Conservation (phyloP, 768 basidiomycete genomes). For the Pleurotus cornucopiae region DNA sequence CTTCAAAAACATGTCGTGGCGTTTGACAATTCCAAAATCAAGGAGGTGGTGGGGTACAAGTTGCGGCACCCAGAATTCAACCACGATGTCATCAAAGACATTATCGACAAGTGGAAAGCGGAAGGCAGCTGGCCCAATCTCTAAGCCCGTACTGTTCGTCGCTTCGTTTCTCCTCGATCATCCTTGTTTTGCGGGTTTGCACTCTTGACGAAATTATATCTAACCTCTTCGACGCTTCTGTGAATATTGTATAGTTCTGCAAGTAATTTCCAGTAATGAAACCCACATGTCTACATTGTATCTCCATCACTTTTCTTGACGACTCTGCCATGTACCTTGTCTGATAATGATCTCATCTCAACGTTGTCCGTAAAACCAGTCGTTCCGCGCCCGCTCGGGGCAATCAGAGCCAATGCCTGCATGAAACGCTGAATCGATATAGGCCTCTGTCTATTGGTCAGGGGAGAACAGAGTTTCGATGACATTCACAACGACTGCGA, state of each 20-base stretch:
- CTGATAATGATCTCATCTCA: not conserved
- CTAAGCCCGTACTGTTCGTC: not conserved
- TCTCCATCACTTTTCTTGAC: not conserved
- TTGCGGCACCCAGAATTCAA: slow-evolving; percentile 60
- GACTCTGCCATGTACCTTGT: not conserved
- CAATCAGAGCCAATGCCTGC: not conserved
- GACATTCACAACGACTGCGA: slow-evolving; percentile 5
- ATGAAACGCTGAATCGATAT: not conserved
- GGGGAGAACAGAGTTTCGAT: not conserved
- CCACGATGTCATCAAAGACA: slow-evolving; percentile 58
- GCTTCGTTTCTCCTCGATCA: not conserved
- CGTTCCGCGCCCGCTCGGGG: not conserved
- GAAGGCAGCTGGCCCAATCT: slow-evolving; percentile 59
- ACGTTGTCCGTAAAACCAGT: not conserved
- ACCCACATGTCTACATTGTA: not conserved
- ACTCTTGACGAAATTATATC: not conserved
- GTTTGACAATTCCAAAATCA: slow-evolving; percentile 70
- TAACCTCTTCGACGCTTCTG: not conserved
- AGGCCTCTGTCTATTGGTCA: not conserved
- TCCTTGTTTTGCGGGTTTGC: not conserved
- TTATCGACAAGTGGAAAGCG: slow-evolving; percentile 77
- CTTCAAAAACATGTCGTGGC: slow-evolving; percentile 68
- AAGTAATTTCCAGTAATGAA: slow-evolving; percentile 2
- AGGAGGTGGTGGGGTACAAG: slow-evolving; percentile 65
- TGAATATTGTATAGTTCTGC: slow-evolving; percentile 2